Base-by-base conservation (phyloP, 768 basidiomycete genomes). In the Tricholoma terreum region DNA sequence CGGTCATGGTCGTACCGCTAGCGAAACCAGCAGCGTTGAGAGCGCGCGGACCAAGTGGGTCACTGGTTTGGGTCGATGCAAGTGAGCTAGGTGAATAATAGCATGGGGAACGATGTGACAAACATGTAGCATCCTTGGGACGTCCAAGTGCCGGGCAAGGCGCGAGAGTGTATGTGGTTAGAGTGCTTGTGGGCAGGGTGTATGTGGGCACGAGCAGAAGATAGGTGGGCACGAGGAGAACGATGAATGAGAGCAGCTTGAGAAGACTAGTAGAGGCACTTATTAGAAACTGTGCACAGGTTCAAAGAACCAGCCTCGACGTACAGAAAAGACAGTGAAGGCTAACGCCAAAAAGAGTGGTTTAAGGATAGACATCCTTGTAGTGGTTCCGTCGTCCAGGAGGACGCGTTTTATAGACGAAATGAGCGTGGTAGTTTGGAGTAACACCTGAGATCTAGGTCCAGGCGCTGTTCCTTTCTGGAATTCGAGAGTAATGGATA, bases 91-190 rank as follows among this genome's bases (percentile, higher is more conserved):
- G 15, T 5, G 30, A 10, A n/a, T 7, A 31, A 5, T 27, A 31
- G 15, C 12, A 12, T 14, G 30, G 7, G 7, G n/a, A 3, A 17
- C 3, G 27, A 27, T 27, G 36, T 15, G 21, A 68, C 73, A 17
- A 64, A 88, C 87, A 78, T 80, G 72, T 81, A 83, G 63, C 88
- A 90, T 65, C 86, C 85, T 55, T 76, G 68, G 14, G 78, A 77
- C 15, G 75, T 75, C 86, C 86, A 90, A 50, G 69, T 75, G 2
- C 73, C 73, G 7, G 84, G 85, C 51, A 88, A 76, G n/a, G n/a
- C n/a, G n/a, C n/a, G n/a, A n/a, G n/a, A n/a, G n/a, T n/a, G n/a
- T n/a, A n/a, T n/a, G n/a, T n/a, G n/a, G n/a, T n/a, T n/a, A n/a
- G n/a, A n/a, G n/a, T n/a, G n/a, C n/a, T 54, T 77, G 76, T 56